Evolutionary conservation across 1,284 basidiomycete genomes (phyloP).

Genomic region (Sanghuangporus sanghuang): DNA sequence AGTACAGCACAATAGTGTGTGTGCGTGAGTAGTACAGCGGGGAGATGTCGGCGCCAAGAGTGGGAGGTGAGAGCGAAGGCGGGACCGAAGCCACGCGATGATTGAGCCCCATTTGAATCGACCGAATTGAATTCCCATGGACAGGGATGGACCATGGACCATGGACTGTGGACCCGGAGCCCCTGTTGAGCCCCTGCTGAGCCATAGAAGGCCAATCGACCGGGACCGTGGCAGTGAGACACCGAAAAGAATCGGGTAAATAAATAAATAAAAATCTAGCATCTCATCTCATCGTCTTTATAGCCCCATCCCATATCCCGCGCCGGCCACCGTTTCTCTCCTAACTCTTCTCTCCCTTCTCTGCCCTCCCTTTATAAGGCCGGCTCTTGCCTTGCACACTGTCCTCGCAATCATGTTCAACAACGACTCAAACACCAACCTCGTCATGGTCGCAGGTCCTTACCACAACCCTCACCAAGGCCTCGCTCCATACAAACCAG

Average conservation of each 20-base stretch:
- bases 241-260: not conserved
- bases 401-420: constrained; percentile 3
- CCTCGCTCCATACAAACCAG: not conserved
- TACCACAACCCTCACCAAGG: constrained; percentile 3
- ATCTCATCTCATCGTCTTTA: too few species aligned
- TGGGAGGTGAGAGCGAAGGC: not conserved
- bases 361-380: not conserved
- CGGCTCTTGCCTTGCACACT: not conserved
- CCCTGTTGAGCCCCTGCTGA: not conserved
- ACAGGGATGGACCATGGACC: not conserved
- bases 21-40: not conserved
- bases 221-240: constrained; percentile 1
- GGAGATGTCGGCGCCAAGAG: constrained; percentile 1
- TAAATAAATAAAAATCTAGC: not conserved
- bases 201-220: too few species aligned
- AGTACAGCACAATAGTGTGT: too few species aligned
- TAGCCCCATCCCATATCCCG: constrained; percentile 2
- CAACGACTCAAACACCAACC: constrained; percentile 12
- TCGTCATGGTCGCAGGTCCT: constrained; percentile 11
- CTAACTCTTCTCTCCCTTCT: not conserved
- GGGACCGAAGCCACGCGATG: not conserved
- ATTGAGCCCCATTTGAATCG: not conserved
- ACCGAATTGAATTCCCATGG: not conserved
- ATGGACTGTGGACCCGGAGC: not conserved
- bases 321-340: not conserved